Conservation (phyloP, 768 basidiomycete genomes). For the Cubamyces sp. region DNA sequence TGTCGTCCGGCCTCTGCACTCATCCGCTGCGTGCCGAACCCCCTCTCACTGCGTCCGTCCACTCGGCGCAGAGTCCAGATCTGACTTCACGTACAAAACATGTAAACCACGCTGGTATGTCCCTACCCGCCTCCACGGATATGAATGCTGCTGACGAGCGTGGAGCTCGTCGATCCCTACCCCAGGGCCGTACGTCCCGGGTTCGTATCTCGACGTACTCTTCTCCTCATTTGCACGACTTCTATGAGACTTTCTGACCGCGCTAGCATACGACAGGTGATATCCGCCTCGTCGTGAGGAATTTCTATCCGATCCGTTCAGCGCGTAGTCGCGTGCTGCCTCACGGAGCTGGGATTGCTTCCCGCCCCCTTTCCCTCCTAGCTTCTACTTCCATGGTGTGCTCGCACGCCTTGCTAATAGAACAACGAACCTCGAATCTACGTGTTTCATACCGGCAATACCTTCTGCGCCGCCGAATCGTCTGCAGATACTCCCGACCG, state of each 20-base stretch:
- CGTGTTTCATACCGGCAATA: conserved; percentile 6
- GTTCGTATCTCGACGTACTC: not conserved
- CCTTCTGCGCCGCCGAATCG: conserved; percentile 15
- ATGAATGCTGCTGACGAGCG: conserved; percentile 11
- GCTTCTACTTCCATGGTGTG: conserved; percentile 12
- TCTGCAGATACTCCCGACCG: not conserved
- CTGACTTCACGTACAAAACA: conserved; percentile 22
- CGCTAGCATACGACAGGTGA: conserved; percentile 14
- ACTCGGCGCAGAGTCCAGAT: conserved; percentile 9
- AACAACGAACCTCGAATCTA: conserved; percentile 1
- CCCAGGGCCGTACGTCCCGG: conserved; percentile 19
- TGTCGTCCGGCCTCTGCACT: conserved; percentile 7
- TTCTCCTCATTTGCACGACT: not conserved
- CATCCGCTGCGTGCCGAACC: not conserved
- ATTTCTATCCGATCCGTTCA: conserved; percentile 14
- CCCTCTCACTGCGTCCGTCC: not conserved
- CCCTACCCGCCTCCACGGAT: conserved; percentile 9
- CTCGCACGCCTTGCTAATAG: conserved; percentile 13
- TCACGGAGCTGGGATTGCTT: conserved; percentile 2
- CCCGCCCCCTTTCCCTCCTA: conserved; percentile 6
- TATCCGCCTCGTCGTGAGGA: conserved; percentile 2
- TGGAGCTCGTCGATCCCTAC: conserved; percentile 14
- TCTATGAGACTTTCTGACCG: conserved; percentile 23
- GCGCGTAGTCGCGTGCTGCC: conserved; percentile 9
- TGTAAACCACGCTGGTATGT: conserved; percentile 7